Percentiles rank a stretch among this genome's conserved stretches.
Conservation (phyloP, 345 rosid genomes). For the Litchi chinensis region DNA sequence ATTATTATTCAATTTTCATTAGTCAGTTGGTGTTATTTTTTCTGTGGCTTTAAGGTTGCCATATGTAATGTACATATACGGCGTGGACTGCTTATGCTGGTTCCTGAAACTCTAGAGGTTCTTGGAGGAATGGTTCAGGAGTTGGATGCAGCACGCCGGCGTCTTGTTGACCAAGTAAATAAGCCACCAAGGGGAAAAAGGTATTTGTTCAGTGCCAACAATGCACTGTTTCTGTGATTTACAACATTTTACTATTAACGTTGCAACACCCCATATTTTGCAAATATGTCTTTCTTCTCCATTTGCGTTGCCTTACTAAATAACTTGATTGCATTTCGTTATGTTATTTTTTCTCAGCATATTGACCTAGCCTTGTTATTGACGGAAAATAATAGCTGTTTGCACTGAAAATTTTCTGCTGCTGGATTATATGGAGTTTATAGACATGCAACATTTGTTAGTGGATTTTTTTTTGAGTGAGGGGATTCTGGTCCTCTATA, state of each 20-base stretch:
- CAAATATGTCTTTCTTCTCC: conserved; percentile 14
- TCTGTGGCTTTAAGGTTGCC: conserved; percentile 54
- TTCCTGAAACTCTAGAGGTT: conserved; percentile 82
- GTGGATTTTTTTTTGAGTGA: not conserved
- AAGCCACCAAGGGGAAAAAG: conserved; percentile 97
- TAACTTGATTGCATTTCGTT: conserved; percentile 4
- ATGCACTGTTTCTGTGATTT: conserved; percentile 13
- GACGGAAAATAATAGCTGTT: not conserved
- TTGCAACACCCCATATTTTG: not conserved
- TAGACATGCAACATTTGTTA: not conserved
- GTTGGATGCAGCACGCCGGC: conserved; percentile 70
- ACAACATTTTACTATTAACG: conserved; percentile 1
- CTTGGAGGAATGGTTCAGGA: conserved; percentile 84
- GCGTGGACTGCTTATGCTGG: conserved; percentile 80
- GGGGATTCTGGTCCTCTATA: not conserved
- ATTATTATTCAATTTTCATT: not conserved
- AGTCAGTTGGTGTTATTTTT: conserved; percentile 3
- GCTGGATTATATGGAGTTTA: conserved; percentile 9
- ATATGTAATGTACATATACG: conserved; percentile 75
- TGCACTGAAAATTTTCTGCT: not conserved
- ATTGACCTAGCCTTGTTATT: not conserved
- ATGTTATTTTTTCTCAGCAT: not conserved
- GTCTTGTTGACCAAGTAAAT: conserved; percentile 77
- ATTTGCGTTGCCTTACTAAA: conserved; percentile 3
- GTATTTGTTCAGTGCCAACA: conserved; percentile 38